Conservation (phyloP, 176 grass and related monocot species). For the Aegilops sharonensis region DNA sequence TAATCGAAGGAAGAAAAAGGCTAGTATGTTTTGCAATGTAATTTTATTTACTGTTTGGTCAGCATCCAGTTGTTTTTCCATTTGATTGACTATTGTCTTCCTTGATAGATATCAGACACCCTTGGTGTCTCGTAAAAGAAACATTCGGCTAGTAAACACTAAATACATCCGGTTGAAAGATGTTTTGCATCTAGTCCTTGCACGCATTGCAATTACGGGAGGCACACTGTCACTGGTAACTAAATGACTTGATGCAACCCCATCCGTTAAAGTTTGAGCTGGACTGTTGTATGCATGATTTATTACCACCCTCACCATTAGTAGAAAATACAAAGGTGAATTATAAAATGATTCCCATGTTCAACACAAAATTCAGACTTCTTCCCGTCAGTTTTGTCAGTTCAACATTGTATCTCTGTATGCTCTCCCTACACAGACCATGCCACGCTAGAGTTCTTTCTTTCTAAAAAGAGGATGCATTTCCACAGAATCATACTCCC, state of each 20-base stretch:
- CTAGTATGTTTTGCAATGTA: too few species aligned
- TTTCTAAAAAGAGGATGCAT: not conserved
- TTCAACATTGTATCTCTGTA: constrained; percentile 23
- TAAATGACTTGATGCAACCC: not conserved
- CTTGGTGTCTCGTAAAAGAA: too few species aligned
- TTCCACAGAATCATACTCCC: not conserved
- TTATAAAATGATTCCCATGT: not conserved
- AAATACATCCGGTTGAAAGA: not conserved
- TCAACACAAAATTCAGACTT: constrained; percentile 23
- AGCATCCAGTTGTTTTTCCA: too few species aligned
- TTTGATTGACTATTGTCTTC: too few species aligned
- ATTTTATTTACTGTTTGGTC: too few species aligned
- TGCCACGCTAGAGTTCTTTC: not conserved
- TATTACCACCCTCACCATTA: not conserved
- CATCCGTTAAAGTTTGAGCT: not conserved
- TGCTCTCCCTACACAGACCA: constrained; percentile 14
- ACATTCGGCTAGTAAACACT: not conserved
- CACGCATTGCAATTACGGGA: not conserved
- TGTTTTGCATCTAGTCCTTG: not conserved
- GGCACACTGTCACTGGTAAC: not conserved
- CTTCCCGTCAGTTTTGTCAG: not conserved
- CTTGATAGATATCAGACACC: too few species aligned
- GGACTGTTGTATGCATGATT: not conserved
- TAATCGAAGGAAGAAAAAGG: too few species aligned
- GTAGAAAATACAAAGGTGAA: not conserved